These are phyloP conservation scores for Kurtzmaniella quercitrusa DNA, from an alignment of 1,139 yeast species.

Conservation along the genomic window DNA sequence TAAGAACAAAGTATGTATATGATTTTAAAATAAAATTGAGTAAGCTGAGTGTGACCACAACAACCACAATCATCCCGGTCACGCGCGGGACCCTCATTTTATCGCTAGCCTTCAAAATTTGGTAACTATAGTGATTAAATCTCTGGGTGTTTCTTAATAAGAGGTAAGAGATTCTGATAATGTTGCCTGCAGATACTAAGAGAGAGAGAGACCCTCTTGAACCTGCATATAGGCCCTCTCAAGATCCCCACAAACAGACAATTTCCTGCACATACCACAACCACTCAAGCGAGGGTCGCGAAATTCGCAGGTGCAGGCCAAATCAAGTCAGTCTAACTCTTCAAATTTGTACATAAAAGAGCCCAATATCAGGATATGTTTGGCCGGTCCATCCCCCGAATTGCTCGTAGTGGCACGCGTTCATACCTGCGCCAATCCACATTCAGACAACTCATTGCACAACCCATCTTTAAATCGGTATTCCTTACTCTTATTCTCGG, in stretches of 20 bases:
- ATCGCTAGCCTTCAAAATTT: neutral
- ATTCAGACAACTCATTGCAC: constrained; percentile 18
- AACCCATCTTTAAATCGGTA: constrained; percentile 38
- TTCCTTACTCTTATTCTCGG: constrained; percentile 38
- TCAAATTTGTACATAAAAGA: no score
- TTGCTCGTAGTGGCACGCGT: neutral
- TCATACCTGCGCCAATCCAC: constrained; percentile 9
- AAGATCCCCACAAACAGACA: neutral
- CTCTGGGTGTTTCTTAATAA: neutral
- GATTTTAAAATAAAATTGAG: constrained; percentile 27
- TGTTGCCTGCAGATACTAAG: neutral
- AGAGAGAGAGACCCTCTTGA: neutral
- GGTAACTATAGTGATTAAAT: neutral
- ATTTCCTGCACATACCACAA: no score
- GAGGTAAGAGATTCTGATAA: neutral
- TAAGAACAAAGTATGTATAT: constrained; percentile 29
- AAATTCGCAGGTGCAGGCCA: no score
- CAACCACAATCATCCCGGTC: constrained; percentile 32
- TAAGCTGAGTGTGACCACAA: constrained; percentile 25
- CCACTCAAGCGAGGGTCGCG: no score
- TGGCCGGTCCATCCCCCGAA: neutral
- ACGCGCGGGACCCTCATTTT: constrained; percentile 34
- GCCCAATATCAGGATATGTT: no score
- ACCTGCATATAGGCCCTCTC: neutral
- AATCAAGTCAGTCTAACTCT: no score